Base-by-base conservation (phyloP, 495 filamentous ascomycete genomes). In the Glarea lozoyensis region DNA sequence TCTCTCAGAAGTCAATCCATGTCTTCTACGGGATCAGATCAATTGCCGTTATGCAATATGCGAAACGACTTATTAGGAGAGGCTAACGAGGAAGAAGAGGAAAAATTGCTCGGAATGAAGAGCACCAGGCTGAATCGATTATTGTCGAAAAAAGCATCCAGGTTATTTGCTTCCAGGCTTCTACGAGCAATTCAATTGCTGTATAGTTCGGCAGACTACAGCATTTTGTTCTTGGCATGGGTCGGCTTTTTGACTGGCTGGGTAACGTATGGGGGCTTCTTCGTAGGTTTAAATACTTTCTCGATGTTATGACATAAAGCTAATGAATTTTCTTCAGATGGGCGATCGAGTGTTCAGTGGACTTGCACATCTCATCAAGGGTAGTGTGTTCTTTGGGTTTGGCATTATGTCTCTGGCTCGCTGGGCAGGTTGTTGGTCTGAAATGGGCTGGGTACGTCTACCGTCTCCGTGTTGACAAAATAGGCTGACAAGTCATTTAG, bases 371-470 rank as follows among this genome's bases (percentile, higher is more conserved):
- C 93, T 85, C 62, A 84, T 96, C 59, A 98, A 97, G 58, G 92
- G 90, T 40, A 86, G 87, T n/a, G 85, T 97, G 43, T 98, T 98
- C 65, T 86, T 96, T 62, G 87, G 87, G 82, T 88, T 95, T 46
- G 92, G 92, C 13, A 57, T 94, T 10, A 61, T 97, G 20, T 92
- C 87, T 0, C 74, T 98, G 15, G 87, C 87, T 12, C 85, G 92
- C 15, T 94, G 85, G 79, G 76, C 88, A 51, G 92, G 92, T 13
- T 81, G 82, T 64, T 98, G 92, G 64, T 79, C 84, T 32, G 86
- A 94, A 37, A 73, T 90, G 40, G 92, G 92, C 46, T 98, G 92
- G 92, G 73, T 76, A 50, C 42, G 67, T 21, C 27, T 38, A 10
- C 20, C 10, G 10, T n/a, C 13, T 36, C 21, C 43, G 38, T 37